Base-by-base conservation (phyloP, 805 yeast genomes). In the Wilhelminamyces savonicus region DNA sequence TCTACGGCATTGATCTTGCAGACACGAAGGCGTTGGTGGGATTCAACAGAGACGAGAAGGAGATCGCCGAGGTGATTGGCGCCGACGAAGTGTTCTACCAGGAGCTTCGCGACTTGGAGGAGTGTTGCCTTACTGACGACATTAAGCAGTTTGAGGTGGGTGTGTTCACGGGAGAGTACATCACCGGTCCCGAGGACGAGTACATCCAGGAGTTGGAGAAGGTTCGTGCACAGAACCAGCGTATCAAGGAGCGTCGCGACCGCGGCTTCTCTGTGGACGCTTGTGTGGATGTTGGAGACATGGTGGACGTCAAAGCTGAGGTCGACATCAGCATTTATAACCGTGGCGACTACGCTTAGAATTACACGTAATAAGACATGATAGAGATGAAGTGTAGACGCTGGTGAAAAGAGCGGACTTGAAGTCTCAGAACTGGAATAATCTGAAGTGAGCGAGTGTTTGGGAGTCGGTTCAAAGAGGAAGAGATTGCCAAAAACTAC, bases 1-100 rank as follows among this genome's bases (percentile, higher is more conserved):
- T 92, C 35, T 92, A 92, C 56, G 98, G 98, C 55, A 92, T 92
- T 43, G 98, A 92, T 63, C 72, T 92, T 38, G 97, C 98, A 17
- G 97, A 92, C 51, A 84, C 90, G 28, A 83, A 77, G 56, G 95
- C 95, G 8, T 69, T 92, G 21, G 96, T 92, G 26, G 98, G 96
- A 5, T 92, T 74, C 59, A 66, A 80, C 44, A 76, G 82, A 46
- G 63, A 77, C 7, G 90, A 79, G 39, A 76, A 74, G 2, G 85
- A 84, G 54, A 78, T 92, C 40, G 79, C 92, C 10, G 47, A 68
- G 28, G 83, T 69, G 6, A 74, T 92, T 37, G 94, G 95, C 27
- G 95, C 97, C 28, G 97, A 92, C 54, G 72, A 70, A 43, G 95
- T 92, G 20, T 80, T 88, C 37, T 92, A 82, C 61, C 97, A 92